Percentiles rank a stretch among this genome's conserved stretches.
phyloP scores from a whole-genome alignment of 1,284 basidiomycete species.

The Boletus sp. region DNA sequence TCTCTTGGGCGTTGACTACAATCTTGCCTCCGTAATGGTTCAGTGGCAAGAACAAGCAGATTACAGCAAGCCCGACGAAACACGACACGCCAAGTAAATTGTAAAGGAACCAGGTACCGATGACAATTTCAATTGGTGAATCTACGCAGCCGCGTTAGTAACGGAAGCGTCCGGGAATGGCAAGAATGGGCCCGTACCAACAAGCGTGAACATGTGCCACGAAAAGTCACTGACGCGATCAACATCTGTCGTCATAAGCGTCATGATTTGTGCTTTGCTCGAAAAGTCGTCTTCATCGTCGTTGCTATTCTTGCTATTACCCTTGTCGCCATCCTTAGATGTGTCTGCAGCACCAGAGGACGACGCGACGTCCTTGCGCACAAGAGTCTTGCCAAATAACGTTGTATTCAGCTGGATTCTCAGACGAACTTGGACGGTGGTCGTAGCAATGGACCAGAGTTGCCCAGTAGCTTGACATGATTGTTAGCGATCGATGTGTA shows the following conservation, averaged over 20 bases:
- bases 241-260: slow-evolving; percentile 67
- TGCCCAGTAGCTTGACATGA: slow-evolving; percentile 40
- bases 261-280: slow-evolving; percentile 85
- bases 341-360: slow-evolving; percentile 38
- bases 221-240: slow-evolving; percentile 84
- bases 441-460: slow-evolving; percentile 71
- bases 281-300: slow-evolving; percentile 75
- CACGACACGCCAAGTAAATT: slow-evolving; percentile 76
- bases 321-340: slow-evolving; percentile 24
- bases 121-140: slow-evolving; percentile 81
- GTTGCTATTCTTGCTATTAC: slow-evolving; percentile 33
- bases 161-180: slow-evolving; percentile 2
- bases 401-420: slow-evolving; percentile 82
- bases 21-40: slow-evolving; percentile 86
- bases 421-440: slow-evolving; percentile 68
- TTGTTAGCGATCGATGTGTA: slow-evolving; percentile 4
- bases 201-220: slow-evolving; percentile 70
- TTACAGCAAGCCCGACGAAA: slow-evolving; percentile 79
- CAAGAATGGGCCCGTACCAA: slow-evolving; percentile 39
- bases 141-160: slow-evolving; percentile 42
- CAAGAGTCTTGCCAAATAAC: slow-evolving; percentile 85
- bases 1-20: slow-evolving; percentile 81
- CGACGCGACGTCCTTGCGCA: slow-evolving; percentile 82
- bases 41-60: slow-evolving; percentile 80
- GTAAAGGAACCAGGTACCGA: slow-evolving; percentile 80